Percentiles rank a stretch among this genome's conserved stretches.
Conservation (phyloP, 83 land plant genomes). For the Diphasiastrum complanatum region DNA sequence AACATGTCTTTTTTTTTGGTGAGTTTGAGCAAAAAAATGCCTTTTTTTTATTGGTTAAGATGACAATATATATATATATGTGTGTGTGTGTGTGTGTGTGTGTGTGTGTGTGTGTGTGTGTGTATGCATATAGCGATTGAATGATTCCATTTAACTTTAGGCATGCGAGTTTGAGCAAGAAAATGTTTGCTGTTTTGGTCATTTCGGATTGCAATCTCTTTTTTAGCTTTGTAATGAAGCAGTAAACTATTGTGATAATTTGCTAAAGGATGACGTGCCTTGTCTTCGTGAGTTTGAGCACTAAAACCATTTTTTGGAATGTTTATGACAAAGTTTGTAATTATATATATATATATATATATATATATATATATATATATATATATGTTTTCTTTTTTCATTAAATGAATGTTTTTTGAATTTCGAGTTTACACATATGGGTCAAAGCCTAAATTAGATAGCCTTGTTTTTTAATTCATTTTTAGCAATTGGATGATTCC, state of each 20-base stretch:
- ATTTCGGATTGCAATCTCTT: too few species aligned
- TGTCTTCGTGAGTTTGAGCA: too few species aligned
- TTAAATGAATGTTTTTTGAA: neutral
- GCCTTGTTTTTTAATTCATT: neutral
- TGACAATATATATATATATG: neutral
- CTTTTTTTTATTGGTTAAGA: too few species aligned
- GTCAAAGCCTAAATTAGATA: neutral
- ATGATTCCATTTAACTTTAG: neutral
- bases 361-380: neutral
- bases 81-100: neutral
- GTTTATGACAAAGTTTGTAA: neutral
- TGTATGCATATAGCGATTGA: neutral
- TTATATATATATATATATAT: neutral
- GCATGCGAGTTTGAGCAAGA: neutral
- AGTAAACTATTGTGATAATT: neutral
- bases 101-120: conserved; percentile 5
- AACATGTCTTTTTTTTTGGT: too few species aligned
- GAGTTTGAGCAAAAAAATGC: too few species aligned
- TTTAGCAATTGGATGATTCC: too few species aligned
- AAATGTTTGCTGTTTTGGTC: neutral
- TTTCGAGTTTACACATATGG: neutral
- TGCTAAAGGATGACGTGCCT: neutral
- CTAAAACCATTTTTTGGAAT: neutral
- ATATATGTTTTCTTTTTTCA: neutral
- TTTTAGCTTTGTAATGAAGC: too few species aligned